phyloP scores from a whole-genome alignment of 108 stramenopile genomes.

The Skeletonema menzelii region DNA sequence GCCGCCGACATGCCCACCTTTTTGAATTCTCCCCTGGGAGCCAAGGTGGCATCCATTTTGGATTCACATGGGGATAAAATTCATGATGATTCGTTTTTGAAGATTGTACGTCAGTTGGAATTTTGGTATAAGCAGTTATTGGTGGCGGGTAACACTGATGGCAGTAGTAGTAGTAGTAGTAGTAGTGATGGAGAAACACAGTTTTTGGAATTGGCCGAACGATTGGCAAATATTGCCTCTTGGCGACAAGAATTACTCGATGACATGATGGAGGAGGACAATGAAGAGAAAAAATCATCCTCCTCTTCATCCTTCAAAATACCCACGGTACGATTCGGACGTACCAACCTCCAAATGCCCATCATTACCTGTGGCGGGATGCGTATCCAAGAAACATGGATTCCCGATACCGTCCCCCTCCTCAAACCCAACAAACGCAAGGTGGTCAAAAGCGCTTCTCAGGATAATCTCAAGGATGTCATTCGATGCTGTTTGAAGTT shows the following conservation, averaged over 20 bases:
- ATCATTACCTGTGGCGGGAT: constrained; percentile 75
- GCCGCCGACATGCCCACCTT: constrained; percentile 9
- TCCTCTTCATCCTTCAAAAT: constrained; percentile 12
- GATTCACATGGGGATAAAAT: constrained; percentile 27
- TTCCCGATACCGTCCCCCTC: constrained; percentile 54
- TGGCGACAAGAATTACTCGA: constrained; percentile 35
- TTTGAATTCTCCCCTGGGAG: constrained; percentile 23
- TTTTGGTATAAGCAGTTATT: constrained; percentile 49
- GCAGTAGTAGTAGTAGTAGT: too few species aligned
- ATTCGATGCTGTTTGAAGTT: constrained; percentile 47
- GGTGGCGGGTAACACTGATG: neutral
- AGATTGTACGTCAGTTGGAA: constrained; percentile 53
- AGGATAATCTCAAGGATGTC: constrained; percentile 51
- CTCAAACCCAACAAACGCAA: constrained; percentile 34
- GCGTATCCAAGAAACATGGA: constrained; percentile 59
- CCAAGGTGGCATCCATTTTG: constrained; percentile 29
- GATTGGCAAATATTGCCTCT: constrained; percentile 25
- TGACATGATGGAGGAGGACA: constrained; percentile 2
- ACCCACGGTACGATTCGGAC: constrained; percentile 65
- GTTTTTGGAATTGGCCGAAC: constrained; percentile 30
- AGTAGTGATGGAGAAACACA: neutral
- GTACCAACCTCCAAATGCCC: constrained; percentile 73
- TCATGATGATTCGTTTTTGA: constrained; percentile 55
- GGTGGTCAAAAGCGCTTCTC: constrained; percentile 44
- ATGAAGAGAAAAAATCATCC: neutral